These are phyloP conservation scores for Ophiosphaerella korrae DNA, from an alignment of 2,329 filamentous ascomycete species.

Conservation along the genomic window DNA sequence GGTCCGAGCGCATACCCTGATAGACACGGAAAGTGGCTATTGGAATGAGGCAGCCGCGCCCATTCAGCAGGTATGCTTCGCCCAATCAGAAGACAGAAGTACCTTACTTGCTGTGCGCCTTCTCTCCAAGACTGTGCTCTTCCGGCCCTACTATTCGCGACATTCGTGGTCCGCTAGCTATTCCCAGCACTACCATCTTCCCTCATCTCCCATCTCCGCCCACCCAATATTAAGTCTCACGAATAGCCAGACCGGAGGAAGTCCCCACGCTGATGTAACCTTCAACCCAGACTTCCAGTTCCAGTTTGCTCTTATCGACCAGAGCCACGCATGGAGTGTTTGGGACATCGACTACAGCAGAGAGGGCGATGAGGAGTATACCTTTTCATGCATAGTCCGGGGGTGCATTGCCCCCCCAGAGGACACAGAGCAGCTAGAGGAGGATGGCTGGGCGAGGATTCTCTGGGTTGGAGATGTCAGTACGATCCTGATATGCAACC, in stretches of 20 bases:
- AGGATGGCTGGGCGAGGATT: constrained; percentile 58
- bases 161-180: constrained; percentile 12
- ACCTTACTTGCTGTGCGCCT: constrained; percentile 59
- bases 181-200: constrained; percentile 29
- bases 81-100: constrained; percentile 49
- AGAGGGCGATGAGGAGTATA: constrained; percentile 35
- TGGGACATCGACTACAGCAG: constrained; percentile 60
- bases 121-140: constrained; percentile 52
- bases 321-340: constrained; percentile 68
- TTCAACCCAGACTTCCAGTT: constrained; percentile 67
- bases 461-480: constrained; percentile 55
- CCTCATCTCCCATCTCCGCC: constrained; percentile 59
- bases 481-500: constrained; percentile 60
- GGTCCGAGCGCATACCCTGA: constrained; percentile 55
- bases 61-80: constrained; percentile 61
- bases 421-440: constrained; percentile 3
- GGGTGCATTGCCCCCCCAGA: constrained; percentile 14
- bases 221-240: constrained; percentile 62
- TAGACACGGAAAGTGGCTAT: constrained; percentile 53
- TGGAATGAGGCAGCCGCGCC: constrained; percentile 62
- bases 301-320: constrained; percentile 70
- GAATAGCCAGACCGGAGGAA: constrained; percentile 59
- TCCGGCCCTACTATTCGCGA: constrained; percentile 45
- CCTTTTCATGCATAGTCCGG: constrained; percentile 39
- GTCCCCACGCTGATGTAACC: constrained; percentile 64